Evolutionary conservation across 306 rosid genomes (phyloP).

Genomic region (Neltuma alba): DNA sequence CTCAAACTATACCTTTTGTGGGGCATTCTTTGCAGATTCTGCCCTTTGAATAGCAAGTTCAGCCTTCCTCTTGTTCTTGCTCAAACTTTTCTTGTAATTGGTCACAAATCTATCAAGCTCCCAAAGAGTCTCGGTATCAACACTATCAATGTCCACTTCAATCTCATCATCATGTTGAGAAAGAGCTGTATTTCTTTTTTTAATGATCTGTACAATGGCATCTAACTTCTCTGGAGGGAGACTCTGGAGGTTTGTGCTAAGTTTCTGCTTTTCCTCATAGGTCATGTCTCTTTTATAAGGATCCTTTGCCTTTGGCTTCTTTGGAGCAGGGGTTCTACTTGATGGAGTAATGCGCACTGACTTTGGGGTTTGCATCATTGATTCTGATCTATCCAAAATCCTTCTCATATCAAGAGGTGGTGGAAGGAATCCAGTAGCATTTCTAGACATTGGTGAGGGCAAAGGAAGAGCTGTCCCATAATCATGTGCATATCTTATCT

Average conservation of each 20-base stretch:
- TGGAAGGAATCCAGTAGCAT: constrained; percentile 56
- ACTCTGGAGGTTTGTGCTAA: constrained; percentile 81
- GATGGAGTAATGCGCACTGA: constrained; percentile 67
- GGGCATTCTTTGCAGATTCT: constrained; percentile 49
- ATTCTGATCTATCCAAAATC: constrained; percentile 2
- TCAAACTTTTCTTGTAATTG: constrained; percentile 92
- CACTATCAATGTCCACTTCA: constrained; percentile 93
- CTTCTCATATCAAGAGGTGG: constrained; percentile 44
- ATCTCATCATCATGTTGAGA: constrained; percentile 90
- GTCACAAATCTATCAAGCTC: constrained; percentile 97
- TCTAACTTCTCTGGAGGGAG: constrained; percentile 82
- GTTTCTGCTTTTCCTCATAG: constrained; percentile 81
- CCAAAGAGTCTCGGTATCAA: constrained; percentile 94
- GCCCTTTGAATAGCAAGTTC: constrained; percentile 77
- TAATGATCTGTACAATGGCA: constrained; percentile 79
- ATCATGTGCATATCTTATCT: constrained; percentile 64
- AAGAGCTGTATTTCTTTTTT: constrained; percentile 72
- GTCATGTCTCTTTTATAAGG: constrained; percentile 95
- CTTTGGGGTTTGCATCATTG: constrained; percentile 43
- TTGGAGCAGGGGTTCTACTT: constrained; percentile 81
- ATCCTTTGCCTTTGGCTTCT: constrained; percentile 98
- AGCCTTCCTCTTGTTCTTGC: constrained; percentile 89
- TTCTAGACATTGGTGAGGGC: constrained; percentile 78
- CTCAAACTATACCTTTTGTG: constrained; percentile 45
- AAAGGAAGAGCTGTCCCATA: constrained; percentile 54